These are phyloP conservation scores for Escallonia rubra DNA, from an alignment of 129 eudicot genomes.

Conservation along the genomic window DNA sequence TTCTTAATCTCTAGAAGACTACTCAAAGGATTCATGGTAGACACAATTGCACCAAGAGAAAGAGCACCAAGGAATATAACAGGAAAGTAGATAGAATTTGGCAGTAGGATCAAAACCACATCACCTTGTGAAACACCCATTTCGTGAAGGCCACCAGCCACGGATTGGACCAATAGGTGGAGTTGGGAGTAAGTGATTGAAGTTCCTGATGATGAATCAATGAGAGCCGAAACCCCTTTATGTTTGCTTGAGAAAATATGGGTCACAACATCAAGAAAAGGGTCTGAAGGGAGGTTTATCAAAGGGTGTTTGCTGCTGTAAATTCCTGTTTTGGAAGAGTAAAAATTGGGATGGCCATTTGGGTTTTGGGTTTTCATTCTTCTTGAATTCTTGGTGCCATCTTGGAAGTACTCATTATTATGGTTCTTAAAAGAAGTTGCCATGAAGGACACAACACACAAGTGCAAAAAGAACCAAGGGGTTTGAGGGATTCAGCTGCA, in stretches of 20 bases:
- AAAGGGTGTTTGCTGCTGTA: slow-evolving; percentile 52
- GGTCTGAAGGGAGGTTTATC: slow-evolving; percentile 51
- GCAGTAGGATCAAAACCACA: slow-evolving; percentile 54
- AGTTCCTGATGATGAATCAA: slow-evolving; percentile 64
- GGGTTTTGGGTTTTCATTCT: too few relatives aligned
- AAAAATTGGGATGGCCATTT: neutral
- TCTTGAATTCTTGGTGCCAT: too few relatives aligned
- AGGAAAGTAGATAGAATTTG: slow-evolving; percentile 67
- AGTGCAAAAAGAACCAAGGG: too few relatives aligned
- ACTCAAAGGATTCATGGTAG: slow-evolving; percentile 76
- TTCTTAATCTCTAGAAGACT: slow-evolving; percentile 56
- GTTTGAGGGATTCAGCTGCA: too few relatives aligned
- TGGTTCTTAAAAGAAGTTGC: too few relatives aligned
- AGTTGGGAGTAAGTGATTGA: slow-evolving; percentile 50
- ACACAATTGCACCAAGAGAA: slow-evolving; percentile 61
- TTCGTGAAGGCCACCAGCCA: slow-evolving; percentile 57
- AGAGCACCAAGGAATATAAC: slow-evolving; percentile 51
- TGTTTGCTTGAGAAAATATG: slow-evolving; percentile 56
- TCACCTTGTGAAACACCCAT: slow-evolving; percentile 74
- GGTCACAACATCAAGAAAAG: slow-evolving; percentile 66
- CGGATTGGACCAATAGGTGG: slow-evolving; percentile 34
- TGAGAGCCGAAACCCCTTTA: slow-evolving; percentile 49
- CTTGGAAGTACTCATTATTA: too few relatives aligned
- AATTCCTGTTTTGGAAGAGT: slow-evolving; percentile 57
- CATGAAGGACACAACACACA: too few relatives aligned